Evolutionary conservation across 1,284 basidiomycete genomes (phyloP).

Genomic region (Ganoderma lucidum): DNA sequence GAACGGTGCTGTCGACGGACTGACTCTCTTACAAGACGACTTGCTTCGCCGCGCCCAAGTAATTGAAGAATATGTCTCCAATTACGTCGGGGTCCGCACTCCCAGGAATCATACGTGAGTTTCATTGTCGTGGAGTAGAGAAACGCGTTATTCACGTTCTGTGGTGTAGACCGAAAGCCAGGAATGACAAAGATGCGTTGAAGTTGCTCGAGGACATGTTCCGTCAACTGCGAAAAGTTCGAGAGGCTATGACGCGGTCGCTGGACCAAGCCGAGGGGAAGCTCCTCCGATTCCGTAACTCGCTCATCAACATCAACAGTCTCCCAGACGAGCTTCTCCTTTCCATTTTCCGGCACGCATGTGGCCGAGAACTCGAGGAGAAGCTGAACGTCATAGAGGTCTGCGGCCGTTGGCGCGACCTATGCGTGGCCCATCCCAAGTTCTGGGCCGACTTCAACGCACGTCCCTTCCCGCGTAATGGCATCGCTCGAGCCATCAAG

Average conservation of each 20-base stretch:
- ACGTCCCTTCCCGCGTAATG: not conserved
- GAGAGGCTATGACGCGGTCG: not conserved
- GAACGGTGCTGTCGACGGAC: not conserved
- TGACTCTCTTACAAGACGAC: constrained; percentile 1
- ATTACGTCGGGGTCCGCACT: not conserved
- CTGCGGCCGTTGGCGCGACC: constrained; percentile 7
- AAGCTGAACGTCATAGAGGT: constrained; percentile 8
- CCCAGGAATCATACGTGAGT: constrained; percentile 7
- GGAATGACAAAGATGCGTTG: not conserved
- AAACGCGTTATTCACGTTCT: not conserved
- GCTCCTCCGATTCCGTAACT: constrained; percentile 9
- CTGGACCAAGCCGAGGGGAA: constrained; percentile 1
- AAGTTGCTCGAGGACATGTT: not conserved
- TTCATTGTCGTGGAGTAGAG: not conserved
- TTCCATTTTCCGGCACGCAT: not conserved
- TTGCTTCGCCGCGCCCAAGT: not conserved
- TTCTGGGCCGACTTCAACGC: constrained; percentile 8
- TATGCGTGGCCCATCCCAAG: constrained; percentile 1
- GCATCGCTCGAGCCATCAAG: constrained; percentile 4
- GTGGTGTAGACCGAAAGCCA: not conserved
- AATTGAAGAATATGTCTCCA: not conserved
- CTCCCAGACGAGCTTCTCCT: constrained; percentile 10
- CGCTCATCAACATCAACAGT: constrained; percentile 1
- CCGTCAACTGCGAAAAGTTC: not conserved
- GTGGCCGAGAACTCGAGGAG: not conserved